Percentiles rank a stretch among this genome's conserved stretches.
These are phyloP conservation scores for Fusarium tjaetaba DNA, from an alignment of 2,329 filamentous ascomycete species.

Conservation along the genomic window DNA sequence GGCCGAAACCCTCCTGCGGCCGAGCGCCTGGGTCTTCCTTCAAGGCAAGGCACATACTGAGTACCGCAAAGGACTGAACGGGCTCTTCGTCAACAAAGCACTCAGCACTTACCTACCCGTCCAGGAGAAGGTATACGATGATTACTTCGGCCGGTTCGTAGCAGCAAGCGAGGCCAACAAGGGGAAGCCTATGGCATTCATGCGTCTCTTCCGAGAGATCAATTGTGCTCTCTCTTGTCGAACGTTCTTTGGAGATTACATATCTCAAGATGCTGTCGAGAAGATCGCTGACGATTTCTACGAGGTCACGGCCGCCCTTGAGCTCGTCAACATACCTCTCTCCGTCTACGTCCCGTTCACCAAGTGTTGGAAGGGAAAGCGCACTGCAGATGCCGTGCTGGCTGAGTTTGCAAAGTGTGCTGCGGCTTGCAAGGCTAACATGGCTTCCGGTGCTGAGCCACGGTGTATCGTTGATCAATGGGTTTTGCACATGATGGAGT, in stretches of 20 bases:
- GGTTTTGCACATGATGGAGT: slow-evolving; percentile 79
- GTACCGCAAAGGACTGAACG: slow-evolving; percentile 79
- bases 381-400: slow-evolving; percentile 75
- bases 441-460: slow-evolving; percentile 74
- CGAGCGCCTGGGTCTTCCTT: slow-evolving; percentile 81
- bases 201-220: slow-evolving; percentile 78
- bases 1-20: slow-evolving; percentile 74
- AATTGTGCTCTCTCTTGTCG: slow-evolving; percentile 82
- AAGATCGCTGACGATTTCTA: slow-evolving; percentile 84
- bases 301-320: slow-evolving; percentile 78
- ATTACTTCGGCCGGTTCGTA: slow-evolving; percentile 76
- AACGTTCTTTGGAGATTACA: slow-evolving; percentile 84
- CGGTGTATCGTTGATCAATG: slow-evolving; percentile 82
- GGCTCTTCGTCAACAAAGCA: slow-evolving; percentile 78
- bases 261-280: slow-evolving; percentile 75
- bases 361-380: slow-evolving; percentile 81
- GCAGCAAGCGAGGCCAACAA: slow-evolving; percentile 63
- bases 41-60: slow-evolving; percentile 81
- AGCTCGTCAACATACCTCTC: slow-evolving; percentile 80
- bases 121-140: slow-evolving; percentile 76
- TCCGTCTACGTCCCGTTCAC: slow-evolving; percentile 78
- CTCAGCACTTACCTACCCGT: slow-evolving; percentile 76
- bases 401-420: slow-evolving; percentile 77
- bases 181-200: slow-evolving; percentile 71
- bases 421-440: slow-evolving; percentile 75